Conservation (phyloP, 2,329 filamentous ascomycete genomes). For the Massarina eburnea region DNA sequence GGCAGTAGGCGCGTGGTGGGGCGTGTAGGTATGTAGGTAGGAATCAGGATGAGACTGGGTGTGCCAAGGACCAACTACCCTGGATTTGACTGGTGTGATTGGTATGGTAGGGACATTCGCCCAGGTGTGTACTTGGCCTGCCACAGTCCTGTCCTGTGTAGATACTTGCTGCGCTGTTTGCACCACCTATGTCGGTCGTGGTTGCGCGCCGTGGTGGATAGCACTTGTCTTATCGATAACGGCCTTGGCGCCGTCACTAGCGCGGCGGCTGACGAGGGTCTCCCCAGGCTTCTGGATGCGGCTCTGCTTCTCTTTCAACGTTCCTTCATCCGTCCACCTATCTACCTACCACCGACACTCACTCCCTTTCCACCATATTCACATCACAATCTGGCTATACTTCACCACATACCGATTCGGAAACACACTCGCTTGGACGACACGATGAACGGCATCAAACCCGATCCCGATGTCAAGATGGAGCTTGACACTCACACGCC, state of each 20-base stretch:
- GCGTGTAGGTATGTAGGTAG: slow-evolving; percentile 1
- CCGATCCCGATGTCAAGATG: slow-evolving; percentile 41
- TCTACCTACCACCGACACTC: not conserved
- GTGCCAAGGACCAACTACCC: no score
- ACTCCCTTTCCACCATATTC: slow-evolving; percentile 2
- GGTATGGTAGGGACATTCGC: not conserved
- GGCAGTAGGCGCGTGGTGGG: slow-evolving; percentile 8
- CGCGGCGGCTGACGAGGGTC: slow-evolving; percentile 8
- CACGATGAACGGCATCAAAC: slow-evolving; percentile 45
- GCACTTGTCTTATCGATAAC: slow-evolving; percentile 18
- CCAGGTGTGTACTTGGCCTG: no score
- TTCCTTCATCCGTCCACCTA: not conserved
- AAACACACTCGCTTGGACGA: slow-evolving; percentile 5
- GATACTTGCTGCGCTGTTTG: no score
- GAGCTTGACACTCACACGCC: slow-evolving; percentile 36
- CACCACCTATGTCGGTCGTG: not conserved
- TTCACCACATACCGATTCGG: not conserved
- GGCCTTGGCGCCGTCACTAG: slow-evolving; percentile 17
- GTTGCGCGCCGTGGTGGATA: not conserved
- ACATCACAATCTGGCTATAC: slow-evolving; percentile 2
- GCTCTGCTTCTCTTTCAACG: slow-evolving; percentile 13
- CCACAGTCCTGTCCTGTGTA: no score
- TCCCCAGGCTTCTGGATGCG: slow-evolving; percentile 11
- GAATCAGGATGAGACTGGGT: not conserved
- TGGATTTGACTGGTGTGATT: no score